Evolutionary conservation across 352 stramenopile genomes (phyloP).

Genomic region (Phytopythium montanum): DNA sequence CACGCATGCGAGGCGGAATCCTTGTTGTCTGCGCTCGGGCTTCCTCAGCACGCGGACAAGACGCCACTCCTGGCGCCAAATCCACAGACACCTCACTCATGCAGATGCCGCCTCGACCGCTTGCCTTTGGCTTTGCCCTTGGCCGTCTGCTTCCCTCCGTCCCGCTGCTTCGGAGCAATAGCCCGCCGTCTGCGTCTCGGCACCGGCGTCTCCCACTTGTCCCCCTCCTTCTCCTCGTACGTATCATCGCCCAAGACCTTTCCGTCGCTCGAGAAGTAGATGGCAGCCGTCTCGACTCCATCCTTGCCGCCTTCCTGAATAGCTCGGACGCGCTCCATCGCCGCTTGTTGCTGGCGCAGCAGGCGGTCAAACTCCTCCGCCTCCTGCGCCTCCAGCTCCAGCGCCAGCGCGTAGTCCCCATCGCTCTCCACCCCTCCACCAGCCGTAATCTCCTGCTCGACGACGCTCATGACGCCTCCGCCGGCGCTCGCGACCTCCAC

Average conservation of each 20-base stretch:
- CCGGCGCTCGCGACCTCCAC: conserved; percentile 64
- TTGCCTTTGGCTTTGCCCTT: not conserved
- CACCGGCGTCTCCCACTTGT: not conserved
- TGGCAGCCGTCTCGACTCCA: not conserved
- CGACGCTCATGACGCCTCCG: conserved; percentile 65
- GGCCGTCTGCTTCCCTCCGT: not conserved
- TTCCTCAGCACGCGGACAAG: not conserved
- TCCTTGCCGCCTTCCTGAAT: not conserved
- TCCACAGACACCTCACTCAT: not conserved
- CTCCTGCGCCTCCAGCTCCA: conserved; percentile 5
- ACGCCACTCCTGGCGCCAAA: not conserved
- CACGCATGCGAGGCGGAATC: not conserved
- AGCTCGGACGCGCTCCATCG: not conserved
- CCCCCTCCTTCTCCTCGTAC: not conserved
- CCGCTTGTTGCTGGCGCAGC: not conserved
- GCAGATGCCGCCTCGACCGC: not conserved
- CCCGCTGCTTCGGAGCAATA: not conserved
- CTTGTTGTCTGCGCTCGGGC: not conserved
- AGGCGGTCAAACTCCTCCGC: conserved; percentile 1
- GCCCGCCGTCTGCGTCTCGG: not conserved
- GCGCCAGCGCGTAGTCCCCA: not conserved
- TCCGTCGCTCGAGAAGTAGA: not conserved
- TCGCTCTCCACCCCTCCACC: not conserved
- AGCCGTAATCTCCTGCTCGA: conserved; percentile 51
- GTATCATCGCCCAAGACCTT: not conserved